These are phyloP conservation scores for Phytopythium cucurbitacearum DNA, from an alignment of 352 stramenopile species.

Conservation along the genomic window DNA sequence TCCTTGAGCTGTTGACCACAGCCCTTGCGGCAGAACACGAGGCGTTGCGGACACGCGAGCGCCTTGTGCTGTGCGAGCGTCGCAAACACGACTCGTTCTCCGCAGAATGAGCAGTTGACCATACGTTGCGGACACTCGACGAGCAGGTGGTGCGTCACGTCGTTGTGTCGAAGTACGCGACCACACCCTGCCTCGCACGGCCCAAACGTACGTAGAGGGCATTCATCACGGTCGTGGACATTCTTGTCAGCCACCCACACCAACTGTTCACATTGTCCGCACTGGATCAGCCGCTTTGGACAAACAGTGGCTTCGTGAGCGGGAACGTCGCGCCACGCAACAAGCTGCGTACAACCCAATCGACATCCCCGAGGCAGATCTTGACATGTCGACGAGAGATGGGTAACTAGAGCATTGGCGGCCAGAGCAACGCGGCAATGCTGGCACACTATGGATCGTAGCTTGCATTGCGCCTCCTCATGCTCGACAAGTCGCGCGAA, in stretches of 20 bases:
- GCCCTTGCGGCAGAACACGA: slow-evolving; percentile 50
- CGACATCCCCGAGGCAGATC: slow-evolving; percentile 40
- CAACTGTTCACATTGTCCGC: slow-evolving; percentile 30
- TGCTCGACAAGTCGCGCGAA: slow-evolving; percentile 41
- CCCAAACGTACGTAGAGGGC: slow-evolving; percentile 44
- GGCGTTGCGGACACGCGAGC: slow-evolving; percentile 41
- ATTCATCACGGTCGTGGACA: slow-evolving; percentile 40
- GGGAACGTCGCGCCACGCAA: slow-evolving; percentile 18
- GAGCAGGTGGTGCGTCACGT: slow-evolving; percentile 55
- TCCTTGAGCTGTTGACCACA: slow-evolving; percentile 44
- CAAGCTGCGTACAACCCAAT: slow-evolving; percentile 29
- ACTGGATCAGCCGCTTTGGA: slow-evolving; percentile 62
- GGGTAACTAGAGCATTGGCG: slow-evolving; percentile 19
- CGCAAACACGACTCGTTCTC: slow-evolving; percentile 24
- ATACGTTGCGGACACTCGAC: slow-evolving; percentile 42
- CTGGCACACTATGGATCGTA: slow-evolving; percentile 42
- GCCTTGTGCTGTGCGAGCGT: slow-evolving; percentile 36
- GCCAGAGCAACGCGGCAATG: slow-evolving; percentile 39
- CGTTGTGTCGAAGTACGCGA: slow-evolving; percentile 33
- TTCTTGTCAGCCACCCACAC: slow-evolving; percentile 45
- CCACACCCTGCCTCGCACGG: slow-evolving; percentile 46
- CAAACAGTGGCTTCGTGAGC: slow-evolving; percentile 42
- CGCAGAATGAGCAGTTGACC: slow-evolving; percentile 49
- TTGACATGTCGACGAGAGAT: slow-evolving; percentile 34
- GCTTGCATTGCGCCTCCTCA: slow-evolving; percentile 40